Conservation (phyloP, 345 rosid genomes). For the Ailanthus altissimus region DNA sequence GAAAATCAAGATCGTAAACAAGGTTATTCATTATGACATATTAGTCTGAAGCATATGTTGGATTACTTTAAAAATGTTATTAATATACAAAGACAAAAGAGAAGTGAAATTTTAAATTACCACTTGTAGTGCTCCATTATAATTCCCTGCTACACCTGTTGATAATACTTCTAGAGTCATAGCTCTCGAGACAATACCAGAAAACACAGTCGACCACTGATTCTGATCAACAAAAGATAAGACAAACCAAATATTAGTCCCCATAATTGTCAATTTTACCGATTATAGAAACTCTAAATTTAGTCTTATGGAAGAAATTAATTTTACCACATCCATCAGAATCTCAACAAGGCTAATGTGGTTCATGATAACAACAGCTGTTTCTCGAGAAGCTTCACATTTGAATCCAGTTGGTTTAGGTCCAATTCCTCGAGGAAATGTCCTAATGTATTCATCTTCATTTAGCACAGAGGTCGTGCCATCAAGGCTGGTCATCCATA, state of each 20-base stretch:
- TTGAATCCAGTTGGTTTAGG: slow-evolving; percentile 63
- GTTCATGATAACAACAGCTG: slow-evolving; percentile 65
- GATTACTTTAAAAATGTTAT: background rate
- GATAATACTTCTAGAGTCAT: slow-evolving; percentile 61
- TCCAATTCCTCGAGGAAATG: slow-evolving; percentile 59
- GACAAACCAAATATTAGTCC: background rate
- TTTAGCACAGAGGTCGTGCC: slow-evolving; percentile 45
- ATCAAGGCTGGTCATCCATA: slow-evolving; percentile 65
- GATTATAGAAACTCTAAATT: background rate
- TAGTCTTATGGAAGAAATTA: background rate
- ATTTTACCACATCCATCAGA: slow-evolving; percentile 76
- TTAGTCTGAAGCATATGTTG: background rate
- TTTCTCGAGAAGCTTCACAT: slow-evolving; percentile 79
- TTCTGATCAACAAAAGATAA: slow-evolving; percentile 42
- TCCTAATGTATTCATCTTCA: slow-evolving; percentile 65
- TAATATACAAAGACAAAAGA: background rate
- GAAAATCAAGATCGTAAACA: background rate
- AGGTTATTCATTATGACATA: background rate
- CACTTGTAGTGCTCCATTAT: slow-evolving; percentile 78
- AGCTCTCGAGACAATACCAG: slow-evolving; percentile 71
- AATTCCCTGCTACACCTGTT: slow-evolving; percentile 67
- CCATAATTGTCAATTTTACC: background rate
- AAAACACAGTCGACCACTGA: slow-evolving; percentile 75
- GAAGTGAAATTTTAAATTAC: slow-evolving; percentile 28
- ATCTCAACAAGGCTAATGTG: slow-evolving; percentile 64